These are phyloP conservation scores for Dendrobium catenatum DNA, from an alignment of 106 monocot genomes.

Conservation along the genomic window DNA sequence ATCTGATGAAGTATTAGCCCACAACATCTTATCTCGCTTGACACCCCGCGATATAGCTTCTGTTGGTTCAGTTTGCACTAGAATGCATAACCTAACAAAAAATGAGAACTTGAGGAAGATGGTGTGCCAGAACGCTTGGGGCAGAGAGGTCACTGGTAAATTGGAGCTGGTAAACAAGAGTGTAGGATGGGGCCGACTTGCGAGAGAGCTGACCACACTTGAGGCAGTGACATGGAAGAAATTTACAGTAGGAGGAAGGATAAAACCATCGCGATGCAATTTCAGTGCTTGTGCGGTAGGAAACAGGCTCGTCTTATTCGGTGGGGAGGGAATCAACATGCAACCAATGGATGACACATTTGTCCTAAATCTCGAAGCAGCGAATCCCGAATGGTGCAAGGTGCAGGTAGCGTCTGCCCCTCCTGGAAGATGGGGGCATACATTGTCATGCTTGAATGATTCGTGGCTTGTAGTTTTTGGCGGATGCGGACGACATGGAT, in stretches of 20 bases:
- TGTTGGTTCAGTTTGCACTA: constrained; percentile 73
- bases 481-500: constrained; percentile 70
- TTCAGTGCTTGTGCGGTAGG: constrained; percentile 93
- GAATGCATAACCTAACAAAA: constrained; percentile 69
- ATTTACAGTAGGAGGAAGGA: constrained; percentile 71
- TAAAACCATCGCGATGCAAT: constrained; percentile 90
- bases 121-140: constrained; percentile 96
- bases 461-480: constrained; percentile 88
- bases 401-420: constrained; percentile 72
- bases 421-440: constrained; percentile 94
- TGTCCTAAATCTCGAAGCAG: constrained; percentile 74
- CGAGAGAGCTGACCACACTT: constrained; percentile 77
- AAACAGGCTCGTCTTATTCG: constrained; percentile 81
- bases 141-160: constrained; percentile 56
- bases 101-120: constrained; percentile 77
- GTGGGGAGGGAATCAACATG: constrained; percentile 93
- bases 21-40: constrained; percentile 79
- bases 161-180: constrained; percentile 59
- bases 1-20: constrained; percentile 86
- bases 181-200: constrained; percentile 82
- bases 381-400: constrained; percentile 68
- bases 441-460: constrained; percentile 64
- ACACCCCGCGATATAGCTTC: constrained; percentile 85
- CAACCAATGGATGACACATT: constrained; percentile 97
- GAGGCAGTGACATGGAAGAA: constrained; percentile 90